phyloP scores from a whole-genome alignment of 148 eudicot species.

The Rhododendron vialii region DNA sequence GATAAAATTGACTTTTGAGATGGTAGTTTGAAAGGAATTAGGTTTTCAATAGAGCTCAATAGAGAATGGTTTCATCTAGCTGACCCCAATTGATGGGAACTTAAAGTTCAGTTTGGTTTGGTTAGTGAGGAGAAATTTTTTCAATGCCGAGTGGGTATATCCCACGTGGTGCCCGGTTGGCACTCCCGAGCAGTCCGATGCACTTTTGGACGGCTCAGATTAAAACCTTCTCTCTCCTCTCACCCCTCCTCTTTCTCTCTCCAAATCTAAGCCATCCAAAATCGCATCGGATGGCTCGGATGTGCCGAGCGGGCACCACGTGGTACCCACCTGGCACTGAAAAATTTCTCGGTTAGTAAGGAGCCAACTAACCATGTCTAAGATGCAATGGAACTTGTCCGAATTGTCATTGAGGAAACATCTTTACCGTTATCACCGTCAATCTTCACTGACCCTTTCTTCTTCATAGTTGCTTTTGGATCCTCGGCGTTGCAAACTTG shows the following conservation, averaged over 20 bases:
- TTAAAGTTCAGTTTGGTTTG: background rate
- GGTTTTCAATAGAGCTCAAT: background rate
- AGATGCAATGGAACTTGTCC: background rate
- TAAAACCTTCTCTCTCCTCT: no score
- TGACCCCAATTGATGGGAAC: background rate
- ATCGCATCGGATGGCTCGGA: no score
- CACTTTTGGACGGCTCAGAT: no score
- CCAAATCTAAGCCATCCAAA: no score
- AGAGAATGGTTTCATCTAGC: background rate
- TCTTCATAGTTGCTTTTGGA: background rate
- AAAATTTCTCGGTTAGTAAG: background rate
- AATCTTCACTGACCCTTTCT: background rate
- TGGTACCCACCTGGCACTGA: no score
- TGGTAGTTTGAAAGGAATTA: background rate
- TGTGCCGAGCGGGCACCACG: no score
- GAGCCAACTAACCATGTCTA: background rate
- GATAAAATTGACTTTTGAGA: background rate
- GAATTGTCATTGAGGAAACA: background rate
- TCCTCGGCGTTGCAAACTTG: background rate
- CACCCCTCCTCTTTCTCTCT: no score
- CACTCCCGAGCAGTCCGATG: no score
- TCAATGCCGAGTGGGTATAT: no score
- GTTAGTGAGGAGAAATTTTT: background rate
- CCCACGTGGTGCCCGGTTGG: no score
- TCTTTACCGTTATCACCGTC: background rate